Evolutionary conservation across 148 eudicot genomes (phyloP), one percentile per base, ranked within the genome.

Genomic region (Silene conica): DNA sequence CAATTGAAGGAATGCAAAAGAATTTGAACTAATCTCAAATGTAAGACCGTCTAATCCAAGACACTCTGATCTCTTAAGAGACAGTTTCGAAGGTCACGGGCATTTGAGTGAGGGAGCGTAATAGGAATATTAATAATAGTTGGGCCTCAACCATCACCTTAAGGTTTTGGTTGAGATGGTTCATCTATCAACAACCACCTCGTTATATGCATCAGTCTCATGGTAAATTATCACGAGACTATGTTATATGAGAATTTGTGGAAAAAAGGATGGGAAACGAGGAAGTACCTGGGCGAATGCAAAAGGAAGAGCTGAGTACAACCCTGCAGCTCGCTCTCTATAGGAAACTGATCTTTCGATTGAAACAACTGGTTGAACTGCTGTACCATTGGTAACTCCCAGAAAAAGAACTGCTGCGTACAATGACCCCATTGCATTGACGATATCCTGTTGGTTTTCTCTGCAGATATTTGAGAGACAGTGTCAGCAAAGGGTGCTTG

Each of bases 281-380:
- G 67, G 56, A 65, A 73, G 55, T 12, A 95, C 98, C 94, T 95
- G 99, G 54, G 99, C 94, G 78, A 92, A 89, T 80, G 97, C 99
- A 74, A 92, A 95, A 62, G 99, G 97, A 23, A 95, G 77, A 77
- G 99, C 99, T 55, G 99, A 92, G 78, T 95, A 95, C 82, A 90
- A 77, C 60, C 99, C 99, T n/a, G 99, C 99, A 60, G 94, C 99
- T 82, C 99, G 77, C 70, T 95, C 99, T 86, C 99, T 83, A 46
- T 95, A 95, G 59, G 99, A 95, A 77, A 95, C 97, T 72, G 86
- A 95, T 85, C 99, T 87, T 86, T 95, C 99, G 59, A 89, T 81
- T 15, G 99, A 95, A 77, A 95, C 94, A 79, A 95, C 99, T 10
- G 99, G 99, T 75, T 95, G 99, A 78, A 95, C 99, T 76, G 99